These are phyloP conservation scores for Ambrosiella xylebori DNA, from an alignment of 2,329 filamentous ascomycete species.

Conservation along the genomic window DNA sequence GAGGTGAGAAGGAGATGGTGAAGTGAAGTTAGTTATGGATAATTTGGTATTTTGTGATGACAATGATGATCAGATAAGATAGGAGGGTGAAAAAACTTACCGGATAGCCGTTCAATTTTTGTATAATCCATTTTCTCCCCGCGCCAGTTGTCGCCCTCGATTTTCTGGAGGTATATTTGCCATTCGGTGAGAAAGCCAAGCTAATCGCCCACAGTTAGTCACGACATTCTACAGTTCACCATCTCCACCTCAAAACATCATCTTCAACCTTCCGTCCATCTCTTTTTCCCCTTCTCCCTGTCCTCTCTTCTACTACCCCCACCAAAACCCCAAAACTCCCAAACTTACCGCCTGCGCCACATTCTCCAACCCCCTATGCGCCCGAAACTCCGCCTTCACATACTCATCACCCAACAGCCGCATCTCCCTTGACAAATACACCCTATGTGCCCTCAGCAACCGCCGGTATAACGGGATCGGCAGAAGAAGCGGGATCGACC, in stretches of 20 bases:
- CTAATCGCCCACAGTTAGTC: conserved; percentile 27
- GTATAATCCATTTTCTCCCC: conserved; percentile 27
- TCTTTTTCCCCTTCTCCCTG: conserved; percentile 18
- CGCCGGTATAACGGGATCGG: conserved; percentile 82
- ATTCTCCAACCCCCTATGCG: conserved; percentile 71
- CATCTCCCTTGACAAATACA: conserved; percentile 54
- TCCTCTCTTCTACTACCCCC: background rate
- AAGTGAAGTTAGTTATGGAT: too few relatives aligned
- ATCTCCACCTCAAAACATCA: conserved; percentile 37
- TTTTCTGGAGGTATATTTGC: conserved; percentile 84
- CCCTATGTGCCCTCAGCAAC: conserved; percentile 70
- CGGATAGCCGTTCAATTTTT: conserved; percentile 25
- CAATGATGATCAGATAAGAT: background rate
- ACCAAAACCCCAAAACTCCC: background rate
- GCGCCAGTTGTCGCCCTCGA: conserved; percentile 75
- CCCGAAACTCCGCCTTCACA: conserved; percentile 79
- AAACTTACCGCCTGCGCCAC: conserved; percentile 67
- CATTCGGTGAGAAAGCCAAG: conserved; percentile 93
- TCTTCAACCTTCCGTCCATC: conserved; percentile 79
- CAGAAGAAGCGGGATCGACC: conserved; percentile 43
- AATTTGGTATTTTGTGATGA: too few relatives aligned
- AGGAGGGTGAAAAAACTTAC: conserved; percentile 32
- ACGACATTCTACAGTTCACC: background rate
- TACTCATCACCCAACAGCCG: conserved; percentile 81
- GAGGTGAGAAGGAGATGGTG: background rate